These are phyloP conservation scores for Crithidia thermophila DNA, from an alignment of 208 protist species.

Conservation along the genomic window DNA sequence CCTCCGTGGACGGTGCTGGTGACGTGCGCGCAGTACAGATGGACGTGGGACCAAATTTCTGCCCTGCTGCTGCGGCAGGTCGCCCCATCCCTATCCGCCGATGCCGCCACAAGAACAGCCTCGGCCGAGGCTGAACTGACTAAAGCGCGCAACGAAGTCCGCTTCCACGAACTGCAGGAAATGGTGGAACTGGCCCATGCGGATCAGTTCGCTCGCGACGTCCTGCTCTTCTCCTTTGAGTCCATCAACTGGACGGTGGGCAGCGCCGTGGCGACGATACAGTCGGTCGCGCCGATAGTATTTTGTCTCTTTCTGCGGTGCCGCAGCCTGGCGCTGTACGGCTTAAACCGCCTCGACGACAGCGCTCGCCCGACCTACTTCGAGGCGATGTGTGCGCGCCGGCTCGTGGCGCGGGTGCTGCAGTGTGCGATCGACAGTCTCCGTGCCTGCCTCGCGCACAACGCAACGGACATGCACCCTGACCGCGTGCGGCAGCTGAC, in stretches of 20 bases:
- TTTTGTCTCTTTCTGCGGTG: constrained; percentile 31
- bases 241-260: constrained; percentile 20
- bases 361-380: background rate
- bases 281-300: constrained; percentile 12
- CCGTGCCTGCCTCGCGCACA: constrained; percentile 1
- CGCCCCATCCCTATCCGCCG: no score
- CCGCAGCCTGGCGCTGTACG: constrained; percentile 15
- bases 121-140: no score
- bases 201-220: constrained; percentile 17
- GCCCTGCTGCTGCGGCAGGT: no score
- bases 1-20: constrained; percentile 8
- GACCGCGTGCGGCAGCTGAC: constrained; percentile 20
- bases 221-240: constrained; percentile 23
- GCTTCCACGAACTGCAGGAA: background rate
- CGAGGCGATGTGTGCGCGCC: constrained; percentile 1
- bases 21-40: constrained; percentile 9
- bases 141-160: background rate
- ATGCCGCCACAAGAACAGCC: no score
- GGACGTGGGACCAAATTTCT: background rate
- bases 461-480: constrained; percentile 22
- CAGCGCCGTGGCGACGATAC: constrained; percentile 22
- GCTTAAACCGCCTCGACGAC: background rate
- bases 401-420: constrained; percentile 16
- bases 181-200: constrained; percentile 17
- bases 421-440: constrained; percentile 15